These are phyloP conservation scores for Clavispora vitiphila DNA, from an alignment of 805 yeast genomes.

Conservation along the genomic window DNA sequence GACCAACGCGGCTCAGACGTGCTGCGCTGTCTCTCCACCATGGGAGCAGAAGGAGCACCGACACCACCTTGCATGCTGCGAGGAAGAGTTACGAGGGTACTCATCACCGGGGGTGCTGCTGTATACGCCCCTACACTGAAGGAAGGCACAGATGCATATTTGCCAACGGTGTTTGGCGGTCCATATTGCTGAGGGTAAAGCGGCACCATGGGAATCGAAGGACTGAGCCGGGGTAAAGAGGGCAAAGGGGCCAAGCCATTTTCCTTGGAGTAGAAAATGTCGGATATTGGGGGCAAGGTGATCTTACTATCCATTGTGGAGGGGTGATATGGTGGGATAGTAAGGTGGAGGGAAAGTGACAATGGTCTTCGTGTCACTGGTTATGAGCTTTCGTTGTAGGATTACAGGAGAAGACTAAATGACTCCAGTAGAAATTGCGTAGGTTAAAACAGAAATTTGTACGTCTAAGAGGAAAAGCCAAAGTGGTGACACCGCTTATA, in stretches of 20 bases:
- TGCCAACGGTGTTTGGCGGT: background rate
- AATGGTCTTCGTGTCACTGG: background rate
- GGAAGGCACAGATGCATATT: background rate
- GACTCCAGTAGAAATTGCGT: too few species aligned
- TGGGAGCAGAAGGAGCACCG: background rate
- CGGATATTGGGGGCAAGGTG: slow-evolving; percentile 40
- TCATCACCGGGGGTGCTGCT: background rate
- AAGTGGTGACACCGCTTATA: background rate
- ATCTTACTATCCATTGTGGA: slow-evolving; percentile 18
- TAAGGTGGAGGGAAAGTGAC: background rate
- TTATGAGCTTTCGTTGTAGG: too few species aligned
- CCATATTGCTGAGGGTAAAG: slow-evolving; percentile 1
- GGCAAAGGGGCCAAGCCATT: slow-evolving; percentile 1
- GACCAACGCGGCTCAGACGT: background rate
- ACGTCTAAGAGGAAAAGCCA: too few species aligned
- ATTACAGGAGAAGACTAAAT: background rate
- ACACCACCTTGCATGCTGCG: background rate
- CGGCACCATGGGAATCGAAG: slow-evolving; percentile 3
- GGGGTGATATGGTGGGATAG: background rate
- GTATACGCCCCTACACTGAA: background rate
- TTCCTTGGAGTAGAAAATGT: slow-evolving; percentile 21
- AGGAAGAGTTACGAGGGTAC: background rate
- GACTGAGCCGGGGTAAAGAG: slow-evolving; percentile 5
- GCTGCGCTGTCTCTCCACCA: background rate
- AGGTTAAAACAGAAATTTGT: too few species aligned